Percentiles rank a stretch among this genome's conserved stretches.
Evolutionary conservation across 1,139 yeast species (phyloP).

Genomic region (Blastobotrys ciferrii): DNA sequence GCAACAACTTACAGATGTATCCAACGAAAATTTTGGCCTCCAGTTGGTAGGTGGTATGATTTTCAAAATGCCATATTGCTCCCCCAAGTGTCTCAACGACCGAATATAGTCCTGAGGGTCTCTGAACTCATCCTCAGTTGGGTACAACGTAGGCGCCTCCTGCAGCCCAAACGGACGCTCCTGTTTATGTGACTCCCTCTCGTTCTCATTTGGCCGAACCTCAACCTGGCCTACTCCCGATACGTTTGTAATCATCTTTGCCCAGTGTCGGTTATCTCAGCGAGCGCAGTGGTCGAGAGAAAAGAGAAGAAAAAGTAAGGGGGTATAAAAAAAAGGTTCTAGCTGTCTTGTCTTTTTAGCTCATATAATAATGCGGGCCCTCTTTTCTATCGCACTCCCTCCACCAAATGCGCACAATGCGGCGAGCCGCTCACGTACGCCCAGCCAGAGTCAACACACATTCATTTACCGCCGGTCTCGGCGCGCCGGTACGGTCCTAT

Average conservation of each 20-base stretch:
- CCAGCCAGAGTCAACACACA: not conserved
- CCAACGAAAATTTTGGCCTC: conserved; percentile 44
- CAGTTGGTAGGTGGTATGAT: conserved; percentile 53
- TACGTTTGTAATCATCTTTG: conserved; percentile 7
- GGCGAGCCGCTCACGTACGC: not conserved
- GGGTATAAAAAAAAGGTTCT: not conserved
- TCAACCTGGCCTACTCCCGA: conserved; percentile 22
- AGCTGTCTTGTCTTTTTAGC: not conserved
- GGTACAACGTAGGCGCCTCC: conserved; percentile 50
- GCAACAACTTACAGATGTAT: conserved; percentile 43
- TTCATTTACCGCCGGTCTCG: not conserved
- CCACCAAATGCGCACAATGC: no score
- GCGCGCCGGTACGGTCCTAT: not conserved
- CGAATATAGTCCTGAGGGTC: conserved; percentile 52
- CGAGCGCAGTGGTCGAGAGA: not conserved
- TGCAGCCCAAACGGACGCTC: conserved; percentile 32
- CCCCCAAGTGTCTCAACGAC: conserved; percentile 47
- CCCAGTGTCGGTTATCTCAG: not conserved
- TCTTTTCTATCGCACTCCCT: not conserved
- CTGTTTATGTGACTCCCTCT: conserved; percentile 22
- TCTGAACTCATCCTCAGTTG: conserved; percentile 45
- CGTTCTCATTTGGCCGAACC: conserved; percentile 19
- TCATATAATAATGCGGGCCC: not conserved
- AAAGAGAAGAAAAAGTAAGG: not conserved
- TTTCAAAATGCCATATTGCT: conserved; percentile 68